These are phyloP conservation scores for Glycine soja DNA, from an alignment of 306 rosid genomes.

Conservation along the genomic window DNA sequence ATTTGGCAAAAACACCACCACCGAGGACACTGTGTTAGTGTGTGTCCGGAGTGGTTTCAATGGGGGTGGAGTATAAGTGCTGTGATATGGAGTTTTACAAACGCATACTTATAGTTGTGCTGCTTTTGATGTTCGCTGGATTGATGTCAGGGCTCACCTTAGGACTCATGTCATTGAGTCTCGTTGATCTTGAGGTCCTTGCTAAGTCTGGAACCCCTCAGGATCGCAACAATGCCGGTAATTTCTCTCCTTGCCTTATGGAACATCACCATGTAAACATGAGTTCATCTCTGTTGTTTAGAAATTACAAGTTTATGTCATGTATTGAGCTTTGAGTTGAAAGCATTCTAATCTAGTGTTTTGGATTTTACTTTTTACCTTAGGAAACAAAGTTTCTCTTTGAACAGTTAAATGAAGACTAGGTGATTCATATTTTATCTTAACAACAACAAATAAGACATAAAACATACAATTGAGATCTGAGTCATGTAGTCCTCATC, in stretches of 20 bases:
- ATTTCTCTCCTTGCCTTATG: background rate
- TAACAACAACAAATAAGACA: too few relatives aligned
- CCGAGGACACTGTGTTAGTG: background rate
- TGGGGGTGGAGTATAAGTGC: constrained; percentile 72
- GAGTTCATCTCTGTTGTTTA: background rate
- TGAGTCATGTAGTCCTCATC: too few relatives aligned
- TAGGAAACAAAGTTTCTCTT: too few relatives aligned
- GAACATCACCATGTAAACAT: background rate
- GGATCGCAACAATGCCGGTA: constrained; percentile 80
- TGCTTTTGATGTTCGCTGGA: constrained; percentile 83
- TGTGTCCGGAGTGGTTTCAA: constrained; percentile 9
- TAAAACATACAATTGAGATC: too few relatives aligned
- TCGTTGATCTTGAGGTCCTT: constrained; percentile 96
- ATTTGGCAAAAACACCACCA: constrained; percentile 13
- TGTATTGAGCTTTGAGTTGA: background rate
- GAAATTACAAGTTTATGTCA: too few relatives aligned
- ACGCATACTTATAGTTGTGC: constrained; percentile 49
- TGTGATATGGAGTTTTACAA: constrained; percentile 66
- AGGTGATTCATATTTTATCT: too few relatives aligned
- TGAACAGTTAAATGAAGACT: too few relatives aligned
- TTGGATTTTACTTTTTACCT: too few relatives aligned
- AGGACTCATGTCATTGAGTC: constrained; percentile 96
- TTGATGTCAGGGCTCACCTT: constrained; percentile 94
- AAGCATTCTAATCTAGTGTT: background rate
- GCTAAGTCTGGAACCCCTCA: constrained; percentile 85